Percentiles rank a stretch among this genome's conserved stretches.
Conservation (phyloP, 2,329 filamentous ascomycete species). For the Fusarium annulatum region DNA sequence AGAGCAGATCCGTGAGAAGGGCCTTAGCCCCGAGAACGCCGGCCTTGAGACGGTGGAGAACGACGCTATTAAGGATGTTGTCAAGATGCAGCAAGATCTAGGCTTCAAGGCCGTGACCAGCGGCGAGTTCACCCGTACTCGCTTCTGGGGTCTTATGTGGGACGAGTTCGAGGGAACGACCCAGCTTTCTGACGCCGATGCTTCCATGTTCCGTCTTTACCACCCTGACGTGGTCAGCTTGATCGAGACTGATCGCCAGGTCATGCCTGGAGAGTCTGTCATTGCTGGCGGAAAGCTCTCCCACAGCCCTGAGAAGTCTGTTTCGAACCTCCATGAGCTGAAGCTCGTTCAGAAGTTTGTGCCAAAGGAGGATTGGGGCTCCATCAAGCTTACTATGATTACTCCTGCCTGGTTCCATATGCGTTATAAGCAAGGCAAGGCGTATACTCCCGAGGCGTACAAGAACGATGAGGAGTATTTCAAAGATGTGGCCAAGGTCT, state of each 20-base stretch:
- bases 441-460: constrained; percentile 43
- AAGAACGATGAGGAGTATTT: constrained; percentile 65
- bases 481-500: constrained; percentile 72
- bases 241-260: constrained; percentile 63
- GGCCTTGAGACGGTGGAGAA: constrained; percentile 71
- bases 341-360: constrained; percentile 58
- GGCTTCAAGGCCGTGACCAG: constrained; percentile 75
- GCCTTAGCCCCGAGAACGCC: constrained; percentile 62
- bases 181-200: constrained; percentile 62
- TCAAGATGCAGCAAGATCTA: constrained; percentile 74
- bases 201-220: constrained; percentile 64
- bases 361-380: constrained; percentile 60
- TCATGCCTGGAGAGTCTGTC: constrained; percentile 67
- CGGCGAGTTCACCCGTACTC: constrained; percentile 73
- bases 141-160: constrained; percentile 62
- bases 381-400: constrained; percentile 66
- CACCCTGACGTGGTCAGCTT: constrained; percentile 66
- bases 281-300: constrained; percentile 61
- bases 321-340: constrained; percentile 63
- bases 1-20: constrained; percentile 48
- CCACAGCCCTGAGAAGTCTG: constrained; percentile 55
- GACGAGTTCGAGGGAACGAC: constrained; percentile 63
- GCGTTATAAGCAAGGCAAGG: constrained; percentile 46
- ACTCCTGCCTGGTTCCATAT: constrained; percentile 58
- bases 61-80: constrained; percentile 62